These are phyloP conservation scores for Alternaria postmessia DNA, from an alignment of 2,329 filamentous ascomycete species.

Conservation along the genomic window DNA sequence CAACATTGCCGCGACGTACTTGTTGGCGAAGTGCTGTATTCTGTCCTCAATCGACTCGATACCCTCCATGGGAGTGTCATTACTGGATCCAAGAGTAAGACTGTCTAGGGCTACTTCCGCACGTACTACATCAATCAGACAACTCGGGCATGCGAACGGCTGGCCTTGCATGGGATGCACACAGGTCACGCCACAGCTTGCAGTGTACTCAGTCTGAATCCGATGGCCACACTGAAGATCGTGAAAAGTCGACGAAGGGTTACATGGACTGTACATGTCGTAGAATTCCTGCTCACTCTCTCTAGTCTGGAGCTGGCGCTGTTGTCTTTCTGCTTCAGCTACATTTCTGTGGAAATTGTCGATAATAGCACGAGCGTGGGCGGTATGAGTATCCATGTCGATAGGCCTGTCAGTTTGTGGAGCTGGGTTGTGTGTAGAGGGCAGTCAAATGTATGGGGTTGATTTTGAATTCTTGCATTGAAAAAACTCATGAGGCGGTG, in stretches of 20 bases:
- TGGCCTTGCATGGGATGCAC: constrained; percentile 4
- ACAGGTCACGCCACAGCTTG: constrained; percentile 15
- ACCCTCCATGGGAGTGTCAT: constrained; percentile 6
- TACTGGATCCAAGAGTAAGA: constrained; percentile 5
- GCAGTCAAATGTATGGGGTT: background rate
- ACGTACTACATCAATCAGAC: constrained; percentile 15
- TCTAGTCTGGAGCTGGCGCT: background rate
- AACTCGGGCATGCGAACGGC: constrained; percentile 13
- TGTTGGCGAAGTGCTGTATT: constrained; percentile 7
- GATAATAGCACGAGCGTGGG: constrained; percentile 12
- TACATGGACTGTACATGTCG: constrained; percentile 18
- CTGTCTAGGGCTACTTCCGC: constrained; percentile 17
- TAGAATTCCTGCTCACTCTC: constrained; percentile 15
- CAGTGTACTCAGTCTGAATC: constrained; percentile 17
- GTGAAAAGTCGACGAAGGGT: constrained; percentile 10
- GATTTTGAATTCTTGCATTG: background rate
- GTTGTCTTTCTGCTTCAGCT: constrained; percentile 11
- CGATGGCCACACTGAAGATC: constrained; percentile 18
- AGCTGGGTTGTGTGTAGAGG: constrained; percentile 4
- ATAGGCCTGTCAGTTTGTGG: background rate
- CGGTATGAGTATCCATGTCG: constrained; percentile 7
- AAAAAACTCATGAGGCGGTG: background rate
- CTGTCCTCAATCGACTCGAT: background rate
- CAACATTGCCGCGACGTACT: constrained; percentile 9
- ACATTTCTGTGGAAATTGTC: constrained; percentile 12